Evolutionary conservation across 2,329 filamentous ascomycete genomes (phyloP).

Genomic region (Zymoseptoria tritici): DNA sequence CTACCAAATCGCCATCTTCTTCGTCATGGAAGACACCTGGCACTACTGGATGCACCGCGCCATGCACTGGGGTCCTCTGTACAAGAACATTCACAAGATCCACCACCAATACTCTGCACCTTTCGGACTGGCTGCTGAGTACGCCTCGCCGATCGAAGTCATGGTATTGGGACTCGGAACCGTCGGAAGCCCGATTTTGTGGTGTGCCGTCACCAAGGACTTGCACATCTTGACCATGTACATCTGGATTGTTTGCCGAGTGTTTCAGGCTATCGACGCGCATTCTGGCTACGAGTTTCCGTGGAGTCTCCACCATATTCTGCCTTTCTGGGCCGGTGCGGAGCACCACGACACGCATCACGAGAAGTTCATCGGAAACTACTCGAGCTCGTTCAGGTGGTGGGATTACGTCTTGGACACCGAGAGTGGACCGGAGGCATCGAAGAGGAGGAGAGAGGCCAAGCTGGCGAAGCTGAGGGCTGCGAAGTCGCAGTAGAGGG

Average conservation of each 20-base stretch:
- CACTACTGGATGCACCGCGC: slow-evolving; percentile 95
- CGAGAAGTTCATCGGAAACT: slow-evolving; percentile 98
- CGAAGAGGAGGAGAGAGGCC: slow-evolving; percentile 72
- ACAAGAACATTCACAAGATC: slow-evolving; percentile 97
- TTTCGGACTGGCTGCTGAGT: slow-evolving; percentile 93
- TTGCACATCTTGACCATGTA: slow-evolving; percentile 98
- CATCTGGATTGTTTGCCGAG: slow-evolving; percentile 81
- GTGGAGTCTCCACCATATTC: slow-evolving; percentile 89
- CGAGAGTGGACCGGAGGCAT: slow-evolving; percentile 80
- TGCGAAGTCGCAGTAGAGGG: slow-evolving; percentile 45
- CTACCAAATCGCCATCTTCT: slow-evolving; percentile 87
- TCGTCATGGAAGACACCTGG: slow-evolving; percentile 93
- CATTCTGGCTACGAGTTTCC: slow-evolving; percentile 98
- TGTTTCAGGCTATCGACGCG: slow-evolving; percentile 96
- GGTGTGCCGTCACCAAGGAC: slow-evolving; percentile 74
- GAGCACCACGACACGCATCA: slow-evolving; percentile 96
- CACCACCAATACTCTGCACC: slow-evolving; percentile 98
- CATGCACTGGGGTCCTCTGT: slow-evolving; percentile 89
- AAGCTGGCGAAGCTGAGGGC: slow-evolving; percentile 67
- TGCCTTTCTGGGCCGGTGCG: slow-evolving; percentile 96
- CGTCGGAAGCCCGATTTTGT: slow-evolving; percentile 73
- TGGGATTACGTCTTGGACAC: slow-evolving; percentile 95
- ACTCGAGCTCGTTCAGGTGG: slow-evolving; percentile 96
- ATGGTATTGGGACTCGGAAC: slow-evolving; percentile 88
- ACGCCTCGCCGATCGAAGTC: slow-evolving; percentile 93